Evolutionary conservation across 257 asterid genomes (phyloP).

Genomic region (Apocynum venetum): DNA sequence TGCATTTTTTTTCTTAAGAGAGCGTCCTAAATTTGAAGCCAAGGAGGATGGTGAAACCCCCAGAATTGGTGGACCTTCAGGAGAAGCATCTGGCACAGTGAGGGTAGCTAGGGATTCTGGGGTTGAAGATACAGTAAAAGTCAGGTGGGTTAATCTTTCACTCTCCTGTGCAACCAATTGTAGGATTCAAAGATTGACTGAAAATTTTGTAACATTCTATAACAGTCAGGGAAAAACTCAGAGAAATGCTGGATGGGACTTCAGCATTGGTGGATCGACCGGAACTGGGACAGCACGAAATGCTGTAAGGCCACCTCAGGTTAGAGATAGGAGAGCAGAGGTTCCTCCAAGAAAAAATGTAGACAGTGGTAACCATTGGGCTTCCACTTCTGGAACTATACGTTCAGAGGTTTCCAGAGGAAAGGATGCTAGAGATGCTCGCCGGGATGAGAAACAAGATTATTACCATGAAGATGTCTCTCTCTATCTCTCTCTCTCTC

Average conservation of each 20-base stretch:
- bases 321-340: slow-evolving; percentile 73
- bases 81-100: slow-evolving; percentile 50
- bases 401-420: slow-evolving; percentile 39
- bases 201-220: slow-evolving; percentile 22
- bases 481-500: slow-evolving; percentile 28
- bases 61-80: slow-evolving; percentile 33
- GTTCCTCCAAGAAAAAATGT: slow-evolving; percentile 43
- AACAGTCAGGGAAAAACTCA: slow-evolving; percentile 61
- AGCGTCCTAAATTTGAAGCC: slow-evolving; percentile 44
- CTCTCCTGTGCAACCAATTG: slow-evolving; percentile 10
- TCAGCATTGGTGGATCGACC: slow-evolving; percentile 76
- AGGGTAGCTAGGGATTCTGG: slow-evolving; percentile 41
- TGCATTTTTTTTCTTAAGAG: slow-evolving; percentile 31
- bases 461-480: slow-evolving; percentile 60
- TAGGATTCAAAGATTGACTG: slow-evolving; percentile 22
- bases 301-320: slow-evolving; percentile 86
- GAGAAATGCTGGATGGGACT: slow-evolving; percentile 93
- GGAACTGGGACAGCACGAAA: slow-evolving; percentile 82
- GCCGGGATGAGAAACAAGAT: slow-evolving; percentile 40
- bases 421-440: slow-evolving; percentile 42
- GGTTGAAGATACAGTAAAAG: slow-evolving; percentile 39
- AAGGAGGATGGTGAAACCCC: slow-evolving; percentile 41
- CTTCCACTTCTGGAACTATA: slow-evolving; percentile 67
- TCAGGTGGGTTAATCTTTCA: slow-evolving; percentile 48
- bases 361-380: slow-evolving; percentile 51